phyloP scores from a whole-genome alignment of 345 rosid genomes.

The Salix dunnii region DNA sequence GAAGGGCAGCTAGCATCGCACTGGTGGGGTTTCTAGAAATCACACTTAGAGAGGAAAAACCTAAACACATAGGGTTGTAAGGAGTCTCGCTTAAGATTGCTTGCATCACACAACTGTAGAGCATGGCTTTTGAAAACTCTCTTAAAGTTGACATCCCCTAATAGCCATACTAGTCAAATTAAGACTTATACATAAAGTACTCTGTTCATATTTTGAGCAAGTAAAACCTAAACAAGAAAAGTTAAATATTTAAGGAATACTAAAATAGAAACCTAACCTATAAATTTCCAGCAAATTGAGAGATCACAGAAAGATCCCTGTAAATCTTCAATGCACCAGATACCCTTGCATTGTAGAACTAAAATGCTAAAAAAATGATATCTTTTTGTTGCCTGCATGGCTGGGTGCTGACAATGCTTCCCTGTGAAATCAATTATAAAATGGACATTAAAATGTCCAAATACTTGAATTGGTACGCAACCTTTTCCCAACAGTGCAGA shows the following conservation, averaged over 20 bases:
- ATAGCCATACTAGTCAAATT: too few relatives aligned
- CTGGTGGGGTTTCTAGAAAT: too few relatives aligned
- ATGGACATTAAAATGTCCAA: conserved; percentile 11
- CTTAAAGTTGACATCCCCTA: too few relatives aligned
- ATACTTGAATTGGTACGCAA: background rate
- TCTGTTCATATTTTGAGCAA: too few relatives aligned
- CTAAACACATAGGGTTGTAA: too few relatives aligned
- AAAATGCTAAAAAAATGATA: background rate
- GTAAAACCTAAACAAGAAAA: too few relatives aligned
- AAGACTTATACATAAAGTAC: too few relatives aligned
- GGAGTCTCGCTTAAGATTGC: too few relatives aligned
- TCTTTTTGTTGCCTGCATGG: background rate
- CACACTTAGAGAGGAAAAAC: too few relatives aligned
- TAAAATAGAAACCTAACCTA: background rate
- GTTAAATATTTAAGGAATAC: background rate
- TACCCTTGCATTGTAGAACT: background rate
- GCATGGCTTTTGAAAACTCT: too few relatives aligned
- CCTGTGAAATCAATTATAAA: background rate
- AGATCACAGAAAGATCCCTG: background rate
- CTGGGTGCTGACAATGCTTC: background rate
- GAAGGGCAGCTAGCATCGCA: too few relatives aligned
- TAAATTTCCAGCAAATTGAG: background rate
- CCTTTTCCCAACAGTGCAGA: background rate
- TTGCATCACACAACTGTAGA: too few relatives aligned
- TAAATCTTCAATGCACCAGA: background rate